A percentile compares a stretch with the other conserved stretches of the same genome.
Evolutionary conservation across 2,329 filamentous ascomycete genomes (phyloP).

Genomic region (Annulohypoxylon truncatum): DNA sequence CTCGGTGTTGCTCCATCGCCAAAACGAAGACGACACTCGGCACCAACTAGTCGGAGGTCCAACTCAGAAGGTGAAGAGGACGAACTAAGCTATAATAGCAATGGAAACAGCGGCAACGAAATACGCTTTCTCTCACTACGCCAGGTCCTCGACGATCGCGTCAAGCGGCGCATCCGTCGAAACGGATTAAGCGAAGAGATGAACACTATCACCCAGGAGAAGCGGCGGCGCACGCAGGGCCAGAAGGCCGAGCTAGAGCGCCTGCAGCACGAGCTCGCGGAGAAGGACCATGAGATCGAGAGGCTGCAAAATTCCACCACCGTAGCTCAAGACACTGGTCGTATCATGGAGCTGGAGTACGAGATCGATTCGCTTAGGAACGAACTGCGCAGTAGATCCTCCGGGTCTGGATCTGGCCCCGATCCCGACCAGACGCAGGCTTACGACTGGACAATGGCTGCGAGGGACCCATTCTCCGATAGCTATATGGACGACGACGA

Average conservation of each 20-base stretch:
- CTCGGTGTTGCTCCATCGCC: slow-evolving; percentile 51
- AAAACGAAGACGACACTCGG: slow-evolving; percentile 60
- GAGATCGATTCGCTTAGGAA: slow-evolving; percentile 51
- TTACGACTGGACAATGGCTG: slow-evolving; percentile 64
- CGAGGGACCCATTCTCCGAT: slow-evolving; percentile 60
- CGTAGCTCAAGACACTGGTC: slow-evolving; percentile 59
- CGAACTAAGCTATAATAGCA: slow-evolving; percentile 42
- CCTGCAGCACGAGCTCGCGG: slow-evolving; percentile 61
- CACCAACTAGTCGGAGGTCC: slow-evolving; percentile 48
- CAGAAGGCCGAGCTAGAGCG: slow-evolving; percentile 60
- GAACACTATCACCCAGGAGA: slow-evolving; percentile 62
- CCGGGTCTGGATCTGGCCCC: background rate
- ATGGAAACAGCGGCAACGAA: slow-evolving; percentile 47
- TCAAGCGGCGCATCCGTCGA: slow-evolving; percentile 67
- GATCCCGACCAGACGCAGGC: slow-evolving; percentile 33
- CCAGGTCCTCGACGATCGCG: slow-evolving; percentile 63
- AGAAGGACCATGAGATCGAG: slow-evolving; percentile 65
- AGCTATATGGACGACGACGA: slow-evolving; percentile 56
- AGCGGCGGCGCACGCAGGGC: slow-evolving; percentile 54
- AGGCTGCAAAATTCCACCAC: slow-evolving; percentile 63
- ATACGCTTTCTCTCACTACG: slow-evolving; percentile 62
- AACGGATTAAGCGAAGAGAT: slow-evolving; percentile 69
- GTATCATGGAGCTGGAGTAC: slow-evolving; percentile 53
- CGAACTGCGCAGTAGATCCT: slow-evolving; percentile 44
- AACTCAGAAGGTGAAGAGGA: slow-evolving; percentile 26